Conservation (phyloP, 345 rosid species). For the Litchi chinensis region DNA sequence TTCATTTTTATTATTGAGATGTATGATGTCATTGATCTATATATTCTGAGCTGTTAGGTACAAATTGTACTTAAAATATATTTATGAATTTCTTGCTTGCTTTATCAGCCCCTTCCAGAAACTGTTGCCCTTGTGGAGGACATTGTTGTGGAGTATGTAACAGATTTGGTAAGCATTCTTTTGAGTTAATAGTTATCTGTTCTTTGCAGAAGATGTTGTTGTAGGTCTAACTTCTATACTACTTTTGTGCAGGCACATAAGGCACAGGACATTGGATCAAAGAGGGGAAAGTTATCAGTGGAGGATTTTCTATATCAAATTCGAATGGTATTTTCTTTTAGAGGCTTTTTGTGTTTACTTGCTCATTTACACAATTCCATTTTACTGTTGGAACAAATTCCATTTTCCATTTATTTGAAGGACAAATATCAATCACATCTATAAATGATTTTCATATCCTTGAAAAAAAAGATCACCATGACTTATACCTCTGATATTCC, state of each 20-base stretch:
- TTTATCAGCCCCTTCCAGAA: conserved; percentile 85
- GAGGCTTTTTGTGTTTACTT: neutral
- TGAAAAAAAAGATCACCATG: neutral
- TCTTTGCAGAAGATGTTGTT: conserved; percentile 5
- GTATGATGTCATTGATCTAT: neutral
- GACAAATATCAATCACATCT: too few relatives aligned
- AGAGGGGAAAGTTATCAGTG: conserved; percentile 76
- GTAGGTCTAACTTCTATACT: neutral
- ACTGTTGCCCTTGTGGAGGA: conserved; percentile 91
- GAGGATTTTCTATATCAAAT: conserved; percentile 86
- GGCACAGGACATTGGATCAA: conserved; percentile 85
- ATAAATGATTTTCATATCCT: neutral
- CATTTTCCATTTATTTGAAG: too few relatives aligned
- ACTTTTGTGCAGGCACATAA: conserved; percentile 63
- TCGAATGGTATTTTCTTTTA: conserved; percentile 60
- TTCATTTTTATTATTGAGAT: neutral
- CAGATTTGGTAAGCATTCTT: conserved; percentile 67
- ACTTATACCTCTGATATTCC: neutral
- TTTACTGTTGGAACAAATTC: neutral
- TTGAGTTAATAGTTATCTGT: neutral
- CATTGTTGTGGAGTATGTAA: conserved; percentile 87
- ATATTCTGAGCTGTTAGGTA: neutral
- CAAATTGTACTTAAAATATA: neutral
- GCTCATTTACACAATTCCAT: neutral
- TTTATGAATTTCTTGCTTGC: conserved; percentile 5